phyloP scores from a whole-genome alignment of 2,329 filamentous ascomycete species.

The Exutisphaerella laricina region DNA sequence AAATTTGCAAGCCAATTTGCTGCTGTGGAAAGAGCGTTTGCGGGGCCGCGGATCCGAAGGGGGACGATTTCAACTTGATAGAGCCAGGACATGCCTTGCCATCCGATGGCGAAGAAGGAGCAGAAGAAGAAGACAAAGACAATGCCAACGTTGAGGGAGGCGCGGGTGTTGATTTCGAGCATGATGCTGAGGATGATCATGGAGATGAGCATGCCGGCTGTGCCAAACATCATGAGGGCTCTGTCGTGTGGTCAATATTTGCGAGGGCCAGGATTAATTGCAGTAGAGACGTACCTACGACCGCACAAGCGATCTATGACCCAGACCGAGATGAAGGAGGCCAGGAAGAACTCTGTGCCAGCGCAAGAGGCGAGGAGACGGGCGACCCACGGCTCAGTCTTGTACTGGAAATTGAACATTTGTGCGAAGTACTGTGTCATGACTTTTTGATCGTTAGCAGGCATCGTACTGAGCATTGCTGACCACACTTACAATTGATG shows the following conservation, averaged over 20 bases:
- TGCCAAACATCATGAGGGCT: constrained; percentile 33
- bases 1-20: constrained; percentile 48
- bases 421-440: constrained; percentile 39
- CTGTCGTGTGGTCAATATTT: too few species aligned
- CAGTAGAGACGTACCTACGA: constrained; percentile 22
- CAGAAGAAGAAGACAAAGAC: constrained; percentile 65
- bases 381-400: constrained; percentile 23
- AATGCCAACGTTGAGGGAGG: constrained; percentile 40
- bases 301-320: constrained; percentile 44
- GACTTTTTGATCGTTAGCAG: constrained; percentile 26
- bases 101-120: constrained; percentile 57
- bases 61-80: constrained; percentile 35
- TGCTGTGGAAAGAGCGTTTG: constrained; percentile 49
- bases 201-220: constrained; percentile 48
- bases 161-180: constrained; percentile 33
- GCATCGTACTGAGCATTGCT: constrained; percentile 15
- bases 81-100: constrained; percentile 28
- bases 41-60: constrained; percentile 48
- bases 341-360: constrained; percentile 49
- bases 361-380: constrained; percentile 48
- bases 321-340: constrained; percentile 54
- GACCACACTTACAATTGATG: constrained; percentile 33
- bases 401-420: constrained; percentile 9
- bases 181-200: constrained; percentile 45
- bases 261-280: too few species aligned